These are phyloP conservation scores for Macadamia tetraphylla DNA, from an alignment of 164 flowering plant genomes.

Conservation along the genomic window DNA sequence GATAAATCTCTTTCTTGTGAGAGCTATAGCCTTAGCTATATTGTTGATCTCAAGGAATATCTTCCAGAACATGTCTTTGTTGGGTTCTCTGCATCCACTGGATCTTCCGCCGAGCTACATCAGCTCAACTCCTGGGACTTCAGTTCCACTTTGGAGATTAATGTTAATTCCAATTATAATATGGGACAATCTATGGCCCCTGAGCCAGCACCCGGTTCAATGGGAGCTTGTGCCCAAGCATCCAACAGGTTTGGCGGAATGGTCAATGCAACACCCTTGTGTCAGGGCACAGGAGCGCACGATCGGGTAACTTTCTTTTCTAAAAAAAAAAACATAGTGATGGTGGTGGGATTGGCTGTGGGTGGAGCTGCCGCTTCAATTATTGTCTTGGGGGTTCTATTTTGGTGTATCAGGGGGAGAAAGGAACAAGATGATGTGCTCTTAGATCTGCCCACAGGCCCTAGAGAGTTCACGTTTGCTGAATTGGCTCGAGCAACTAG, in stretches of 20 bases:
- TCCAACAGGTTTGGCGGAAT: too few relatives aligned
- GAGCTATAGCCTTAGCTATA: constrained; percentile 28
- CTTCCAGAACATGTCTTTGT: constrained; percentile 35
- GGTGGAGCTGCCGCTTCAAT: background rate
- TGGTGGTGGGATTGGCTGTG: constrained; percentile 18
- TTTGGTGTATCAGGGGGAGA: background rate
- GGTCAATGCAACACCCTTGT: too few relatives aligned
- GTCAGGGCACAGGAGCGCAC: too few relatives aligned
- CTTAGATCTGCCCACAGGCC: constrained; percentile 9
- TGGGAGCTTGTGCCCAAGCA: too few relatives aligned
- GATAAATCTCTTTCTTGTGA: constrained; percentile 7
- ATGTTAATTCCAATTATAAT: background rate
- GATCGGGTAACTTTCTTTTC: too few relatives aligned
- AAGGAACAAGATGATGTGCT: background rate
- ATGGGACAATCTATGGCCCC: too few relatives aligned
- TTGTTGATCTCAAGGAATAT: constrained; percentile 26
- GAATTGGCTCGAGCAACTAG: constrained; percentile 17
- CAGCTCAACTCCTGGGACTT: constrained; percentile 27
- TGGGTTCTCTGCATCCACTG: constrained; percentile 27
- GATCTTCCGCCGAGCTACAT: constrained; percentile 13
- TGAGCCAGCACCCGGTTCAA: too few relatives aligned
- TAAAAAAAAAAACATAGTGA: background rate
- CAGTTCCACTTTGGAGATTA: constrained; percentile 11
- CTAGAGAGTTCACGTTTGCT: constrained; percentile 12
- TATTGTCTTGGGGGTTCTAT: background rate